phyloP scores from a whole-genome alignment of 176 grass and related monocot species.

The Juncus effusus region DNA sequence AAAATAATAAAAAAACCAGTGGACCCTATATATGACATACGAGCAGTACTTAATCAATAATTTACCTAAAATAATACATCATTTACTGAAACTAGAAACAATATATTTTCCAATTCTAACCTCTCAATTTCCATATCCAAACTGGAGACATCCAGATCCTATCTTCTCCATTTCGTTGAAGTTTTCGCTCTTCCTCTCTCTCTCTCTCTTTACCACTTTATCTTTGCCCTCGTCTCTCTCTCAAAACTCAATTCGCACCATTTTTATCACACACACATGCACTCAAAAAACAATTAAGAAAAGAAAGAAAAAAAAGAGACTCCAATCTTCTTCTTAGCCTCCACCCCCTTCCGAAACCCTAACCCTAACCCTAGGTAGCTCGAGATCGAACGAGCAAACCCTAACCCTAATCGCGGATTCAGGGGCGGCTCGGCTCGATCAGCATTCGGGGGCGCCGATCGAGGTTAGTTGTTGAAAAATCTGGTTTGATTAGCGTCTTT shows the following conservation, averaged over 20 bases:
- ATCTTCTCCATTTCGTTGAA: conserved; percentile 25
- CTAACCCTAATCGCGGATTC: conserved; percentile 26
- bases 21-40: too few species aligned
- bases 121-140: background rate
- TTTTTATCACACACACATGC: conserved; percentile 20
- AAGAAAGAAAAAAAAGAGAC: background rate
- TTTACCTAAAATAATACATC: too few species aligned
- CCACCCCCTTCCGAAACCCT: conserved; percentile 21
- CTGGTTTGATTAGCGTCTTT: background rate
- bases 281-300: conserved; percentile 2
- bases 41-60: too few species aligned
- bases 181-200: conserved; percentile 9
- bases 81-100: background rate
- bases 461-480: conserved; percentile 25
- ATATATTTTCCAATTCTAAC: too few species aligned
- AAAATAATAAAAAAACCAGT: too few species aligned
- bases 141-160: conserved; percentile 1
- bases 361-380: conserved; percentile 10
- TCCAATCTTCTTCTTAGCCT: background rate
- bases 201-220: conserved; percentile 22
- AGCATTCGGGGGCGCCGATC: conserved; percentile 15
- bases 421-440: background rate
- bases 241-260: conserved; percentile 24
- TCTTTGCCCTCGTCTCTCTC: conserved; percentile 21
- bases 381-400: conserved; percentile 19